phyloP scores from a whole-genome alignment of 2,329 filamentous ascomycete genomes.

The Stromatinia cepivora region DNA sequence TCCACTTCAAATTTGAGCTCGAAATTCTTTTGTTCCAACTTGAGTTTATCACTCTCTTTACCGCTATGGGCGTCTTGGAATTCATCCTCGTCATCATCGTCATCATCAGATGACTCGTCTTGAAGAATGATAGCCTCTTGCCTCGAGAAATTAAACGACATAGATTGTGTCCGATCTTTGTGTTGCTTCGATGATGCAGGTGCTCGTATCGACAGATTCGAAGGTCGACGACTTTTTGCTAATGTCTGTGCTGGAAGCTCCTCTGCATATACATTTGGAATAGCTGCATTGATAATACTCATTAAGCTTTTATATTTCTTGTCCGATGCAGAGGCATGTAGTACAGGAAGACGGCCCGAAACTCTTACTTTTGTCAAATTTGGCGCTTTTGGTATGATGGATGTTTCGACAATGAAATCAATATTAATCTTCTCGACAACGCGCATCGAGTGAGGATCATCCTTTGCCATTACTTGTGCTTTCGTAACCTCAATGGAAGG shows the following conservation, averaged over 20 bases:
- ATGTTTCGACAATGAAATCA: constrained; percentile 93
- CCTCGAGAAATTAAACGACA: constrained; percentile 71
- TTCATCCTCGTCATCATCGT: constrained; percentile 58
- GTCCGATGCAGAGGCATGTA: constrained; percentile 91
- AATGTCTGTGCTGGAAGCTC: constrained; percentile 37
- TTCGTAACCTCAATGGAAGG: constrained; percentile 90
- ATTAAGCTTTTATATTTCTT: constrained; percentile 96
- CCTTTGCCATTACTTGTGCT: constrained; percentile 69
- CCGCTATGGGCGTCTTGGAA: constrained; percentile 68
- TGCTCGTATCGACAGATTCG: constrained; percentile 28
- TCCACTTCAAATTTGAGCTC: constrained; percentile 97
- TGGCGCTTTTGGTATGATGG: constrained; percentile 92
- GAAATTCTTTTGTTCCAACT: constrained; percentile 85
- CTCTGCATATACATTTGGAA: constrained; percentile 73
- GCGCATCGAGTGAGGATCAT: constrained; percentile 72
- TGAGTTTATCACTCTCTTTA: constrained; percentile 57
- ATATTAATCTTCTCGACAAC: constrained; percentile 97
- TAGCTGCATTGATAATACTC: constrained; percentile 91
- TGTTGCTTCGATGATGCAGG: constrained; percentile 45
- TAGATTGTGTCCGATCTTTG: constrained; percentile 60
- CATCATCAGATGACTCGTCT: constrained; percentile 55
- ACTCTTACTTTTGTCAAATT: constrained; percentile 91
- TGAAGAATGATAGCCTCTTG: constrained; percentile 79
- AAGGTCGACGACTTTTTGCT: constrained; percentile 18
- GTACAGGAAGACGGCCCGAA: constrained; percentile 84